phyloP scores from a whole-genome alignment of 139 green algal species.

The Coccomyxa sp. region DNA sequence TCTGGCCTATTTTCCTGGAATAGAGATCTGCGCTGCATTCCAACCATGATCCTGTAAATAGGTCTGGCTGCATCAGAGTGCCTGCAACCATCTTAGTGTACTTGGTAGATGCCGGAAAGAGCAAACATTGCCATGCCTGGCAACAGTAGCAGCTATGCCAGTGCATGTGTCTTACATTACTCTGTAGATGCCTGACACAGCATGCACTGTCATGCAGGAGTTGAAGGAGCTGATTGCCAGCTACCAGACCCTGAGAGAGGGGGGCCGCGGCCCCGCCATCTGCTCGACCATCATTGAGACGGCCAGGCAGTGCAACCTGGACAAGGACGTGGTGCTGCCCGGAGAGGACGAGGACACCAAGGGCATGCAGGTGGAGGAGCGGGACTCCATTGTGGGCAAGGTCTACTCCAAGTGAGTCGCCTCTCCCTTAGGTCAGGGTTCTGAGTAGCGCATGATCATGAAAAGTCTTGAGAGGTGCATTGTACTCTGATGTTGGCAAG shows the following conservation, averaged over 20 bases:
- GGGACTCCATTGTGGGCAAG: conserved; percentile 79
- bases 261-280: conserved; percentile 80
- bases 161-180: background rate
- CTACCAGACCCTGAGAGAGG: conserved; percentile 92
- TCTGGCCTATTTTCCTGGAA: no score
- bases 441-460: no score
- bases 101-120: no score
- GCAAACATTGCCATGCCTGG: background rate
- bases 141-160: background rate
- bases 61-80: background rate
- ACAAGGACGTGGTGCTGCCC: conserved; percentile 91
- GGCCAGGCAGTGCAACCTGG: conserved; percentile 94
- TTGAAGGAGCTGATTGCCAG: conserved; percentile 94
- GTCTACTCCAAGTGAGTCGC: conserved; percentile 71
- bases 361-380: conserved; percentile 70
- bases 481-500: no score
- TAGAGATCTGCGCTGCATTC: no score
- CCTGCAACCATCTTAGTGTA: background rate
- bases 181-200: background rate
- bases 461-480: no score
- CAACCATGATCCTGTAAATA: no score
- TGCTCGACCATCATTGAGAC: conserved; percentile 96
- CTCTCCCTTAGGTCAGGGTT: no score
- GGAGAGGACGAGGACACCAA: conserved; percentile 57
- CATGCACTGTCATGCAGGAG: conserved; percentile 37